phyloP scores from a whole-genome alignment of 2,329 filamentous ascomycete genomes.

The Talaromyces sp. region DNA sequence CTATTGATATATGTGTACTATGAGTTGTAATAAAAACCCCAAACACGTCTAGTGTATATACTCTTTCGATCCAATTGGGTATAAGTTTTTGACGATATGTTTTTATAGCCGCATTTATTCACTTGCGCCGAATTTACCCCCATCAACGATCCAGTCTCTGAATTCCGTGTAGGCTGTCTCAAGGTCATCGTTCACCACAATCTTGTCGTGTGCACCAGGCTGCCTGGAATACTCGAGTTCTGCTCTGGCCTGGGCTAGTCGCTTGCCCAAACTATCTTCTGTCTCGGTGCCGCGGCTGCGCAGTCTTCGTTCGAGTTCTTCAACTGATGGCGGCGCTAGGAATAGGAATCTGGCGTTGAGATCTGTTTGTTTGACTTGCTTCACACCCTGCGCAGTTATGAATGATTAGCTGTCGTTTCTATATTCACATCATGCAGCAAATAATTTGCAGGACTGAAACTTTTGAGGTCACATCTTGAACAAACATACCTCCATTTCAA shows the following conservation, averaged over 20 bases:
- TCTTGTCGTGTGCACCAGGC: conserved; percentile 61
- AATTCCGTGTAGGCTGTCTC: conserved; percentile 54
- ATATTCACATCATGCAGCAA: no score
- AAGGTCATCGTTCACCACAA: conserved; percentile 63
- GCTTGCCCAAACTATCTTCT: conserved; percentile 65
- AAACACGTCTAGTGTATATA: neutral
- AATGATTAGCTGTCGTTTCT: neutral
- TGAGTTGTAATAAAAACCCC: neutral
- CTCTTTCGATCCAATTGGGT: neutral
- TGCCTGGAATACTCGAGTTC: conserved; percentile 71
- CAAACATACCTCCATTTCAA: conserved; percentile 79
- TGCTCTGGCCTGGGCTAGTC: conserved; percentile 65
- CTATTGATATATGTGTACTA: neutral
- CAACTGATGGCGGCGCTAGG: conserved; percentile 70
- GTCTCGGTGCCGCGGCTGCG: conserved; percentile 73
- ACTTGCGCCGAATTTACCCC: conserved; percentile 10
- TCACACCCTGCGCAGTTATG: conserved; percentile 62
- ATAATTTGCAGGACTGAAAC: no score
- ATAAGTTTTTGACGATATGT: neutral
- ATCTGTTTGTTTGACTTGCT: conserved; percentile 77
- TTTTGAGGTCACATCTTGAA: neutral
- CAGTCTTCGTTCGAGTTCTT: conserved; percentile 69
- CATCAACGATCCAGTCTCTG: conserved; percentile 29
- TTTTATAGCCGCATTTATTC: conserved; percentile 1
- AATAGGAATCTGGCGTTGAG: conserved; percentile 79